Percentiles rank a stretch among this genome's conserved stretches.
Evolutionary conservation across 2,329 filamentous ascomycete species (phyloP).

Genomic region (Phialocephala sp.): DNA sequence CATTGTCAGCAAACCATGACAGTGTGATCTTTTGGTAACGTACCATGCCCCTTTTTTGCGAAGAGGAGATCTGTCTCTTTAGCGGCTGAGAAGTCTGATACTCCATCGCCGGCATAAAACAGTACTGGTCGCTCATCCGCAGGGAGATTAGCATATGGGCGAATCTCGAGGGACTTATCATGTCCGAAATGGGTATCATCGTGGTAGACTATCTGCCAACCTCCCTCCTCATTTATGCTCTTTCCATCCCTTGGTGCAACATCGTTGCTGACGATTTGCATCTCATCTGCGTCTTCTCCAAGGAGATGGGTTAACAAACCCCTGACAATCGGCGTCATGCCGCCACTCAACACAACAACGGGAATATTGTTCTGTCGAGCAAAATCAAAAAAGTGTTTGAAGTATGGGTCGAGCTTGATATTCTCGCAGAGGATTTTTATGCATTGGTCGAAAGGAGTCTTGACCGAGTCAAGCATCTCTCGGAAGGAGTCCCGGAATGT

Average conservation of each 20-base stretch:
- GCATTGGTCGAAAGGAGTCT: constrained; percentile 80
- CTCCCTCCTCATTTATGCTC: constrained; percentile 77
- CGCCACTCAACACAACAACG: constrained; percentile 88
- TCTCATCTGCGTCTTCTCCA: constrained; percentile 73
- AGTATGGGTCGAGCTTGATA: constrained; percentile 87
- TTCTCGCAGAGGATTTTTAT: constrained; percentile 78
- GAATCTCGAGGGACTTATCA: constrained; percentile 92
- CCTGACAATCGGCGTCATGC: constrained; percentile 91
- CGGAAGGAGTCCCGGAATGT: constrained; percentile 86
- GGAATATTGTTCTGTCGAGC: constrained; percentile 81
- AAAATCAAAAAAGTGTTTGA: constrained; percentile 88
- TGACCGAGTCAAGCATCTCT: constrained; percentile 90
- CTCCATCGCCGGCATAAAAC: constrained; percentile 95
- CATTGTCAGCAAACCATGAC: background rate
- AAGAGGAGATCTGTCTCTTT: constrained; percentile 93
- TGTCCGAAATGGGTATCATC: constrained; percentile 90
- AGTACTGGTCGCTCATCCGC: constrained; percentile 74
- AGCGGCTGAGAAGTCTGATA: constrained; percentile 90
- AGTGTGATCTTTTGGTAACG: constrained; percentile 37
- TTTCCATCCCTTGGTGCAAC: constrained; percentile 71
- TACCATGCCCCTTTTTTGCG: constrained; percentile 87
- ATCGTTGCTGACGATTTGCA: constrained; percentile 91
- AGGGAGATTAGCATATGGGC: constrained; percentile 80
- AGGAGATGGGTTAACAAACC: constrained; percentile 81
- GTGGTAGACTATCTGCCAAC: constrained; percentile 88